phyloP scores from a whole-genome alignment of 352 stramenopile genomes.

The Globisporangium irregulare region DNA sequence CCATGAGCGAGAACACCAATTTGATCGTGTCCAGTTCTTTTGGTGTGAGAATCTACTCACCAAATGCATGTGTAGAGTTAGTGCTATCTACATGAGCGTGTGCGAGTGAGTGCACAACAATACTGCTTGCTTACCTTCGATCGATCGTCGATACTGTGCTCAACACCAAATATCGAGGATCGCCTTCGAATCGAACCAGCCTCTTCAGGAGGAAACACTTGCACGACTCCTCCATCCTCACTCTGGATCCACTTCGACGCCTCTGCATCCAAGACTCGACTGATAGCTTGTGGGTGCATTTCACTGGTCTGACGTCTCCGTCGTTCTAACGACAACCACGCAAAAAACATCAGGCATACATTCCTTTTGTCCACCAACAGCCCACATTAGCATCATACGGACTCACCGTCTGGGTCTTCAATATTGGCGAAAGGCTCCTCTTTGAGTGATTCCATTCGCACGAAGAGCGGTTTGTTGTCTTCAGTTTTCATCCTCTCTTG shows the following conservation, averaged over 20 bases:
- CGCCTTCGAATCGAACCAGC: neutral
- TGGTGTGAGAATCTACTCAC: constrained; percentile 39
- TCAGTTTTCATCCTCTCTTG: neutral
- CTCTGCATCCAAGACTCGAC: constrained; percentile 60
- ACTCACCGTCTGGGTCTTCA: constrained; percentile 12
- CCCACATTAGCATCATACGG: neutral
- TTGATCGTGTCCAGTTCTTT: constrained; percentile 78
- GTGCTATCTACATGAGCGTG: neutral
- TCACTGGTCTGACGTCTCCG: constrained; percentile 61
- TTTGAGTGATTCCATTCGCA: constrained; percentile 1
- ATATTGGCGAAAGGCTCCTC: constrained; percentile 11
- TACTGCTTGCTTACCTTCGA: constrained; percentile 21
- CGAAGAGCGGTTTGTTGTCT: neutral
- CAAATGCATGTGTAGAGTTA: neutral
- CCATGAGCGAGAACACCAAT: constrained; percentile 78
- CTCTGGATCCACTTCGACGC: constrained; percentile 64
- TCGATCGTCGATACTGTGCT: constrained; percentile 23
- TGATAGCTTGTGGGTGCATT: constrained; percentile 75
- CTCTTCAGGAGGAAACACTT: constrained; percentile 7
- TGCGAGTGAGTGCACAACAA: neutral
- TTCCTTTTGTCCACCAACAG: neutral
- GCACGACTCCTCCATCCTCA: constrained; percentile 26
- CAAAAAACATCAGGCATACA: neutral
- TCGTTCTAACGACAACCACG: constrained; percentile 20
- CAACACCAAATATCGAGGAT: neutral